Conservation (phyloP, 345 rosid genomes). For the Trapa incisa region DNA sequence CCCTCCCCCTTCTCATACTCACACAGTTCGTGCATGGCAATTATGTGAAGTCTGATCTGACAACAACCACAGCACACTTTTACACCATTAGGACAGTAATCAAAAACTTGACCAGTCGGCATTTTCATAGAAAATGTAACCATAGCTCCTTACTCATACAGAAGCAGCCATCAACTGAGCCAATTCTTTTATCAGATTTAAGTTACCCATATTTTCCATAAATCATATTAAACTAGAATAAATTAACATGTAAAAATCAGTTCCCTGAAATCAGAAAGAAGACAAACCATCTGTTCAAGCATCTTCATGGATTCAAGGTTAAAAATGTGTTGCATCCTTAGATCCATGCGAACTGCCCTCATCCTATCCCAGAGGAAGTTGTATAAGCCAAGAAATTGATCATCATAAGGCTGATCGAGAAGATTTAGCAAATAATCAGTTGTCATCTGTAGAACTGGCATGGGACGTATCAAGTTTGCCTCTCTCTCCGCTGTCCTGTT, state of each 20-base stretch:
- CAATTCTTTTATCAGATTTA: neutral
- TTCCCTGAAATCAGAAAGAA: neutral
- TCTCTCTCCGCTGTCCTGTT: constrained; percentile 93
- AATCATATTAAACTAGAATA: neutral
- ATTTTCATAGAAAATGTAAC: neutral
- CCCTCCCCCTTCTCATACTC: constrained; percentile 95
- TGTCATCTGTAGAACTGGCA: constrained; percentile 77
- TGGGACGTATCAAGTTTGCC: constrained; percentile 75
- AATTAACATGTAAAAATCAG: neutral
- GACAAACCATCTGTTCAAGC: constrained; percentile 91
- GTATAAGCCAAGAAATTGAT: constrained; percentile 69
- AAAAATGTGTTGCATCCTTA: constrained; percentile 94
- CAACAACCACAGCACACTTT: constrained; percentile 14
- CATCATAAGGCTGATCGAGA: constrained; percentile 78
- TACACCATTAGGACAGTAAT: neutral
- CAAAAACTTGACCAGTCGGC: neutral
- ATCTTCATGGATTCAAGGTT: constrained; percentile 63
- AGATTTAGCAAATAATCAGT: constrained; percentile 65
- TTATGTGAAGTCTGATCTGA: constrained; percentile 92
- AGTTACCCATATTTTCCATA: neutral
- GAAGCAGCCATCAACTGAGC: neutral
- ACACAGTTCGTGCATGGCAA: constrained; percentile 94
- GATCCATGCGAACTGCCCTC: constrained; percentile 95
- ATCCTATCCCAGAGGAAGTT: constrained; percentile 98
- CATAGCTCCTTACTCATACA: neutral